These are phyloP conservation scores for Coniella vitis DNA, from an alignment of 2,329 filamentous ascomycete genomes.

Conservation along the genomic window DNA sequence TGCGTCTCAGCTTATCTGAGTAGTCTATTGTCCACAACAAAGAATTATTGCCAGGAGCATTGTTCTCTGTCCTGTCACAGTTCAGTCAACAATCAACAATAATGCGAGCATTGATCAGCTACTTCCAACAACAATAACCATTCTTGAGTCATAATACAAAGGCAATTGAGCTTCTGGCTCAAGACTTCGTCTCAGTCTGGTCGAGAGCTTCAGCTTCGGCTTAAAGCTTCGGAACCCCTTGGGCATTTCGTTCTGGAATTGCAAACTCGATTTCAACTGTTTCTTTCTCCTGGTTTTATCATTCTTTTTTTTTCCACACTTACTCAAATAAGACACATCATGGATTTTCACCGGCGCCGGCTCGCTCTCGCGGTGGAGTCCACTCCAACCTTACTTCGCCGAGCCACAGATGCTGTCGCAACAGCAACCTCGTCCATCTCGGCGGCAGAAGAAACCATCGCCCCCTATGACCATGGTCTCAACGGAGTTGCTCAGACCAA, in stretches of 20 bases:
- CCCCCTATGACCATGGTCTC: constrained; percentile 48
- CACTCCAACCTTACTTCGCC: constrained; percentile 7
- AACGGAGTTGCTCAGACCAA: constrained; percentile 54
- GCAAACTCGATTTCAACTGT: neutral
- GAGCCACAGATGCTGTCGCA: constrained; percentile 4
- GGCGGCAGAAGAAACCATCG: constrained; percentile 41
- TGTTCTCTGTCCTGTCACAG: neutral
- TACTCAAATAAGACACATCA: constrained; percentile 16
- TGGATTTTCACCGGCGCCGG: constrained; percentile 26
- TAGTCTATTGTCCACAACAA: constrained; percentile 8
- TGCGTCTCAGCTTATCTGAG: neutral
- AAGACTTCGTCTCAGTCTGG: neutral
- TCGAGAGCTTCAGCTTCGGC: neutral
- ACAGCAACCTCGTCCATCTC: constrained; percentile 18
- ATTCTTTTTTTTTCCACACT: neutral
- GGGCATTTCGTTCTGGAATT: neutral
- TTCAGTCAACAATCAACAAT: neutral
- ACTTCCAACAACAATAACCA: constrained; percentile 11
- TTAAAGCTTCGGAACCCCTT: too few relatives aligned
- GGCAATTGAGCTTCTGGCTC: neutral
- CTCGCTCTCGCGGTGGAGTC: constrained; percentile 19
- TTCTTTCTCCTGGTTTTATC: neutral
- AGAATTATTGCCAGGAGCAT: neutral
- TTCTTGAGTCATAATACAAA: constrained; percentile 1
- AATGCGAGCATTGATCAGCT: constrained; percentile 12